These are phyloP conservation scores for Neoascochyta sp. DNA, from an alignment of 2,329 filamentous ascomycete species.

Conservation along the genomic window DNA sequence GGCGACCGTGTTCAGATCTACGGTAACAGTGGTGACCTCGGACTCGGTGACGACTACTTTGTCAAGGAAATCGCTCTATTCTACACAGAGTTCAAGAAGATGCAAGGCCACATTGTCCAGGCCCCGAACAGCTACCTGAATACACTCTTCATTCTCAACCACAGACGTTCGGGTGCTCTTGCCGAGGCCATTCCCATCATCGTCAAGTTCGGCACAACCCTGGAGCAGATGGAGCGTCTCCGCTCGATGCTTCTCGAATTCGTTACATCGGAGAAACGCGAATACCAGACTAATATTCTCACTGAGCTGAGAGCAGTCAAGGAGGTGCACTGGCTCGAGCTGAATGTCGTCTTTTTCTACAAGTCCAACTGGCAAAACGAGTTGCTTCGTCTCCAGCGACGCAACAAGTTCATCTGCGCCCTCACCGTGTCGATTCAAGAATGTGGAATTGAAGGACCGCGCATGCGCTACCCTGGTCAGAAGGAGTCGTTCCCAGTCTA, in stretches of 20 bases:
- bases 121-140: conserved; percentile 94
- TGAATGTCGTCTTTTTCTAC: conserved; percentile 97
- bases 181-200: conserved; percentile 81
- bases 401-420: conserved; percentile 92
- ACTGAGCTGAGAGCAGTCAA: conserved; percentile 77
- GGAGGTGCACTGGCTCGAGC: conserved; percentile 77
- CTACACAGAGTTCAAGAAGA: conserved; percentile 98
- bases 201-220: conserved; percentile 83
- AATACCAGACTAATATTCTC: conserved; percentile 81
- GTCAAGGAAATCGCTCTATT: conserved; percentile 90
- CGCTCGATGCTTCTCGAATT: conserved; percentile 79
- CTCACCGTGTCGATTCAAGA: conserved; percentile 82
- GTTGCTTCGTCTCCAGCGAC: conserved; percentile 77
- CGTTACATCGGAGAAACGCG: conserved; percentile 78
- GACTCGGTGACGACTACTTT: conserved; percentile 88
- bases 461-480: conserved; percentile 67
- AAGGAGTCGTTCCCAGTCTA: conserved; percentile 66
- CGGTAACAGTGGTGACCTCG: conserved; percentile 75
- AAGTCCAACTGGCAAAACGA: conserved; percentile 98
- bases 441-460: conserved; percentile 79
- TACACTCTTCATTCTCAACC: conserved; percentile 89
- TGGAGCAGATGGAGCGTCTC: conserved; percentile 77
- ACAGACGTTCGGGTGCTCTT: conserved; percentile 81
- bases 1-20: conserved; percentile 91
- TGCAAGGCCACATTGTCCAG: conserved; percentile 94